These are phyloP conservation scores for Rhazya stricta DNA, from an alignment of 257 asterid genomes.

Conservation along the genomic window DNA sequence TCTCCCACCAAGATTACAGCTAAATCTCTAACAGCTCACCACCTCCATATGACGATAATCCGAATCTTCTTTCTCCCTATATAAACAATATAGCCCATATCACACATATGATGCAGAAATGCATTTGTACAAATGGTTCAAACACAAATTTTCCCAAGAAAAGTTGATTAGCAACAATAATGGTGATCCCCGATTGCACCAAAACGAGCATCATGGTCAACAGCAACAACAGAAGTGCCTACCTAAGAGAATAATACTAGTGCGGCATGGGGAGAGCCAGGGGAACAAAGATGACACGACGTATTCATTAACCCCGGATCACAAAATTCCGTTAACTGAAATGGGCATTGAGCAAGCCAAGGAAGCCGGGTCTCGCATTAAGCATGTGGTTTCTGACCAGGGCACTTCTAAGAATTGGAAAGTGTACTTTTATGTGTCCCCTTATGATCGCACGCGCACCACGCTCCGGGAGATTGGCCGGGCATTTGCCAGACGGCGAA, in stretches of 20 bases:
- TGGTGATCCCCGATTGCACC: neutral
- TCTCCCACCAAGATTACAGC: neutral
- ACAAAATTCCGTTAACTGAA: conserved; percentile 64
- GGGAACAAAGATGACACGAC: conserved; percentile 70
- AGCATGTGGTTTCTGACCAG: conserved; percentile 39
- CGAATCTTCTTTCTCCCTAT: neutral
- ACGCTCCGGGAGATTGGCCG: conserved; percentile 81
- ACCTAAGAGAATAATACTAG: conserved; percentile 80
- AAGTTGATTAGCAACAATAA: neutral
- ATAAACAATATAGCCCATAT: neutral
- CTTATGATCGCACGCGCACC: conserved; percentile 71
- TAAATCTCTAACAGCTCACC: neutral
- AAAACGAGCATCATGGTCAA: neutral
- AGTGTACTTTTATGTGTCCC: conserved; percentile 79
- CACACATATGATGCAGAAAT: neutral
- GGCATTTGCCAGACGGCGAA: conserved; percentile 49
- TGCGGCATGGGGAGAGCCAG: conserved; percentile 92
- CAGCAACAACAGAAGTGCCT: conserved; percentile 27
- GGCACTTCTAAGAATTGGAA: conserved; percentile 57
- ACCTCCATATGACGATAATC: neutral
- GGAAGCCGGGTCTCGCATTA: conserved; percentile 53
- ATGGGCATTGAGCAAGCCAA: conserved; percentile 61
- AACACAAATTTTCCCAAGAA: neutral
- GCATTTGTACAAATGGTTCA: conserved; percentile 5
- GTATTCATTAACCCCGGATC: conserved; percentile 68